Percentiles rank a stretch among this genome's conserved stretches.
Evolutionary conservation across 2,329 filamentous ascomycete genomes (phyloP).

Genomic region (Botrytis fabae): DNA sequence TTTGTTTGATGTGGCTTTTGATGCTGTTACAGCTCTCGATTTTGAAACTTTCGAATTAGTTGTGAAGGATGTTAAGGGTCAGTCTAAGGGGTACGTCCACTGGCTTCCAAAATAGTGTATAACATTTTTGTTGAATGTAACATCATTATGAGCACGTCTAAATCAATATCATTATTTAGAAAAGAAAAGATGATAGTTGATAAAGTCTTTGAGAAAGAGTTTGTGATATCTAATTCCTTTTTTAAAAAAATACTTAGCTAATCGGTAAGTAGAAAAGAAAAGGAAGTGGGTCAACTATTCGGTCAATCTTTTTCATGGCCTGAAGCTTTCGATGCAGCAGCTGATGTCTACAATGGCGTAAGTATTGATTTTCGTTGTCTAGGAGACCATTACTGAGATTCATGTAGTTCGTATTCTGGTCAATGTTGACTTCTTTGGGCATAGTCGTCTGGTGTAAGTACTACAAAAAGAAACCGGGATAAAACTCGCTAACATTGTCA

Average conservation of each 20-base stretch:
- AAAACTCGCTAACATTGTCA: slow-evolving; percentile 41
- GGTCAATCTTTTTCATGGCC: slow-evolving; percentile 70
- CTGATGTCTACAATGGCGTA: slow-evolving; percentile 91
- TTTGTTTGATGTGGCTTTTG: slow-evolving; percentile 92
- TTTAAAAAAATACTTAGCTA: slow-evolving; percentile 39
- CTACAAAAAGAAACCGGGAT: slow-evolving; percentile 1
- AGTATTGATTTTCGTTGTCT: slow-evolving; percentile 37
- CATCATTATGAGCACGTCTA: slow-evolving; percentile 38
- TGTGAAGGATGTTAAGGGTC: slow-evolving; percentile 83
- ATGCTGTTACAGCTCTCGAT: slow-evolving; percentile 90
- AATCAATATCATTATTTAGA: slow-evolving; percentile 41
- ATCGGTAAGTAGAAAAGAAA: slow-evolving; percentile 64
- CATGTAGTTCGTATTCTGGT: slow-evolving; percentile 88
- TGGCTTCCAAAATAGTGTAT: slow-evolving; percentile 86
- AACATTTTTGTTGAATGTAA: slow-evolving; percentile 41
- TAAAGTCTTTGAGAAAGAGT: slow-evolving; percentile 70
- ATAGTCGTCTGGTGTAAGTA: slow-evolving; percentile 89
- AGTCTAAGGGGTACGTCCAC: slow-evolving; percentile 97
- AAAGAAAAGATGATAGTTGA: slow-evolving; percentile 48
- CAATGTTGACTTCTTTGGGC: slow-evolving; percentile 84
- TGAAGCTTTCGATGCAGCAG: slow-evolving; percentile 75
- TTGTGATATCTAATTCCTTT: slow-evolving; percentile 45
- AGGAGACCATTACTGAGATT: slow-evolving; percentile 18
- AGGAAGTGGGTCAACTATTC: slow-evolving; percentile 69
- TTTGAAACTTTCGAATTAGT: slow-evolving; percentile 87